phyloP scores from a whole-genome alignment of 345 rosid genomes.

The Iberis pinnata region DNA sequence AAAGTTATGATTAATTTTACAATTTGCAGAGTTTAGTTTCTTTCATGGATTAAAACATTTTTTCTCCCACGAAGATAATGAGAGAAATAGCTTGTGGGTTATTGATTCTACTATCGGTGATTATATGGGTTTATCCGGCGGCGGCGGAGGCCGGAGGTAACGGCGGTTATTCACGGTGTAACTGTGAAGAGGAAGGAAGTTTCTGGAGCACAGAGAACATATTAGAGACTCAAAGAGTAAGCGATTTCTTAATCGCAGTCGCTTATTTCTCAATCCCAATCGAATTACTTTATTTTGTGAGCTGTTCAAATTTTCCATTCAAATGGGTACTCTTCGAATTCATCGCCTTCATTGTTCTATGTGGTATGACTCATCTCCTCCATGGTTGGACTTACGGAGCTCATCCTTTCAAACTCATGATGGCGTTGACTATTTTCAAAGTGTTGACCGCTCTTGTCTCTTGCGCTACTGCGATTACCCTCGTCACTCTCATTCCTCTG shows the following conservation, averaged over 20 bases:
- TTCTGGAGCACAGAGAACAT: conserved; percentile 77
- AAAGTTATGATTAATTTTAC: background rate
- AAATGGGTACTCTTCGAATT: conserved; percentile 94
- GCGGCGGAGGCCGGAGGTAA: conserved; percentile 33
- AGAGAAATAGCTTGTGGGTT: conserved; percentile 29
- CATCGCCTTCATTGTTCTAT: conserved; percentile 93
- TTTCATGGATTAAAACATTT: conserved; percentile 6
- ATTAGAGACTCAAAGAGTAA: conserved; percentile 65
- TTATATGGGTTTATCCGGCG: conserved; percentile 34
- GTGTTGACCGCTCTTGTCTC: conserved; percentile 90
- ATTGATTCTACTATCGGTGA: conserved; percentile 36
- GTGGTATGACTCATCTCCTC: conserved; percentile 95
- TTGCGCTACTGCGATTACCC: conserved; percentile 90
- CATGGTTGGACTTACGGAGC: conserved; percentile 88
- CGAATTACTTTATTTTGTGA: conserved; percentile 87
- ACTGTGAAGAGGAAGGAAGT: conserved; percentile 83
- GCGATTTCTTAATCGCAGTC: conserved; percentile 91
- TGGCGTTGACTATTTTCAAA: conserved; percentile 90
- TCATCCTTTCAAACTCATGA: conserved; percentile 73
- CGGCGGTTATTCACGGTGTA: conserved; percentile 44
- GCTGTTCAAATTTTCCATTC: conserved; percentile 91
- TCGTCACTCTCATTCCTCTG: conserved; percentile 78
- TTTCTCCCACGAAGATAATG: background rate
- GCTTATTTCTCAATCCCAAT: conserved; percentile 94
- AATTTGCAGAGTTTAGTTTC: background rate